Base-by-base conservation (phyloP, 1,284 basidiomycete species). In the Taiwanofungus camphoratus region DNA sequence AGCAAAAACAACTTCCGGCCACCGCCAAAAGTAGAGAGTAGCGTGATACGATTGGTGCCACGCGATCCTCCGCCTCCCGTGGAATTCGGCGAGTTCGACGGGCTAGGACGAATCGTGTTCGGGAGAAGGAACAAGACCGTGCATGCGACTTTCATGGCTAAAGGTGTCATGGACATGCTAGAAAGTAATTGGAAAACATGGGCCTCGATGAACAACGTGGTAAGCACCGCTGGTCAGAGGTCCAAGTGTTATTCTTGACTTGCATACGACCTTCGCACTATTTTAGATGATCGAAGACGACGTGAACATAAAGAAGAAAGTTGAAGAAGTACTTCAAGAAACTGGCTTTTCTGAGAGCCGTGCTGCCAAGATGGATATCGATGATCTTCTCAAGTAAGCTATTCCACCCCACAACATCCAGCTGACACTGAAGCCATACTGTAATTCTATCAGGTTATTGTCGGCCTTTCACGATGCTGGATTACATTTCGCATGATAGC, bases 21-120 rank as follows among this genome's bases (percentile, higher is more conserved):
- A 0, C 88, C 96, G 20, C 96, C 96, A 0, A 80, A 92, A 62
- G 96, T 99, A 40, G 96, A 99, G 66, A 88, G 82, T 27, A 86
- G 80, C 23, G 96, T 99, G 43, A 85, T 99, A 33, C 78, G 95
- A 37, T 77, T 99, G 48, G 89, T 84, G 6, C 96, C 95, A 0
- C 73, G 88, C 43, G 93, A 99, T 61, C 96, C 96, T 1, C 95
- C 96, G 0, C 96, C 96, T 2, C 88, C 92, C 0, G 80, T 99
- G 45, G 82, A 84, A 56, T 99, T 99, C 55, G 94, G 96, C 57
- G 95, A 99, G 68, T 98, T 97, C 59, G 96, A 99, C 60, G 96
- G 96, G 1, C 69, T 99, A 50, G 91, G 85, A 39, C 75, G 90
- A 31, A 93, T 99, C 52, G 69, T 97, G 36, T 99, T 99, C 58